These are phyloP conservation scores for Vitis rupestris DNA, from an alignment of 164 flowering plant genomes.

Conservation along the genomic window DNA sequence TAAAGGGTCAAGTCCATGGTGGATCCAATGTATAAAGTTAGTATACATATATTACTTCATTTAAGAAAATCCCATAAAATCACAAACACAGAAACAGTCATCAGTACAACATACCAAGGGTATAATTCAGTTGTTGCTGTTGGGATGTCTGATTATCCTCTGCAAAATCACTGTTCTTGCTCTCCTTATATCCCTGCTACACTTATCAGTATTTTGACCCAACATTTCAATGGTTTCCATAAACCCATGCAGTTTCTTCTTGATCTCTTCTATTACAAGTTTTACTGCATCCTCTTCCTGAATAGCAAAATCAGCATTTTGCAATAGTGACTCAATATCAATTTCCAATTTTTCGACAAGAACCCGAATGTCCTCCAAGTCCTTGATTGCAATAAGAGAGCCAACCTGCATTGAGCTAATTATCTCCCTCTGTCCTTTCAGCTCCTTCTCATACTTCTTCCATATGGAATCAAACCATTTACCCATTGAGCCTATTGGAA, in stretches of 20 bases:
- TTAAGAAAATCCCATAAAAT: background rate
- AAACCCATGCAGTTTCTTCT: conserved; percentile 53
- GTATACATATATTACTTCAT: too few species aligned
- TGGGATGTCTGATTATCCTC: conserved; percentile 63
- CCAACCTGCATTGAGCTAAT: conserved; percentile 59
- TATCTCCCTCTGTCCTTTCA: conserved; percentile 62
- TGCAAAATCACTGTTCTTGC: conserved; percentile 74
- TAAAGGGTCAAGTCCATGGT: too few species aligned
- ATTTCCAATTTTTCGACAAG: conserved; percentile 59
- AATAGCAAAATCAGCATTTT: conserved; percentile 54
- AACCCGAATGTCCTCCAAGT: conserved; percentile 65
- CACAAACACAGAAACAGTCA: background rate
- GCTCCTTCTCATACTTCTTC: conserved; percentile 56
- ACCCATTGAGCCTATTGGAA: conserved; percentile 80
- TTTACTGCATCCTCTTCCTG: conserved; percentile 54
- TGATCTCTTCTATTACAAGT: conserved; percentile 74
- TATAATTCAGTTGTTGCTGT: conserved; percentile 8
- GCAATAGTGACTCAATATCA: conserved; percentile 51
- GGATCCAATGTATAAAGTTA: too few species aligned
- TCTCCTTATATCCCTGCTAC: conserved; percentile 52
- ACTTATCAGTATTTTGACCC: conserved; percentile 55
- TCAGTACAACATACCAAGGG: background rate
- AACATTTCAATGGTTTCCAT: conserved; percentile 61
- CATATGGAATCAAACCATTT: conserved; percentile 78
- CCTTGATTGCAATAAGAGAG: conserved; percentile 53